These are phyloP conservation scores for Venturia effusa DNA, from an alignment of 2,329 filamentous ascomycete species.

Conservation along the genomic window DNA sequence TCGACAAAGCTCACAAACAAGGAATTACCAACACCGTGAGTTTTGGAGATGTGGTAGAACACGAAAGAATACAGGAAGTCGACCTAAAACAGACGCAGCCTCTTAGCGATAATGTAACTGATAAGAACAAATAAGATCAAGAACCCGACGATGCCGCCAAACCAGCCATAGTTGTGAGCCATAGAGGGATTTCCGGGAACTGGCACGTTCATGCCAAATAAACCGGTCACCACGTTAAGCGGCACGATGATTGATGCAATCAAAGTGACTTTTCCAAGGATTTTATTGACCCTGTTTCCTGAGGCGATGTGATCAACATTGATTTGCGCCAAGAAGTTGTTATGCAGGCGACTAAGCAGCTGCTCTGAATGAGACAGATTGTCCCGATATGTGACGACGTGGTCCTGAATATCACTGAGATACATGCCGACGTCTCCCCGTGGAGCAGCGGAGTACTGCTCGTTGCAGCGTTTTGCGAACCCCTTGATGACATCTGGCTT, in stretches of 20 bases:
- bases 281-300: slow-evolving; percentile 77
- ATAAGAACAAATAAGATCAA: not conserved
- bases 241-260: slow-evolving; percentile 93
- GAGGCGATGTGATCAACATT: slow-evolving; percentile 84
- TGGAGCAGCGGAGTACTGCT: slow-evolving; percentile 89
- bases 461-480: slow-evolving; percentile 97
- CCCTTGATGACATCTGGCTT: slow-evolving; percentile 98
- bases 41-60: not conserved
- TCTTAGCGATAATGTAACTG: not conserved
- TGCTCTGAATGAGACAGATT: slow-evolving; percentile 95
- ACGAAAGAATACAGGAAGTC: not conserved
- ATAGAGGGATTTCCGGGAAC: not conserved
- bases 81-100: not conserved
- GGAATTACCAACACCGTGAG: not conserved
- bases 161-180: not conserved
- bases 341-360: slow-evolving; percentile 87
- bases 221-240: slow-evolving; percentile 78
- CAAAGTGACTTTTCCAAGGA: slow-evolving; percentile 89
- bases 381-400: slow-evolving; percentile 98
- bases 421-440: slow-evolving; percentile 96
- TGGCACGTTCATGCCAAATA: slow-evolving; percentile 78
- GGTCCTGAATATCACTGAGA: slow-evolving; percentile 94
- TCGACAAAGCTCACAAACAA: not conserved
- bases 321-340: slow-evolving; percentile 91
- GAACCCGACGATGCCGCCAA: not conserved